Percentiles rank a stretch among this genome's conserved stretches.
Evolutionary conservation across 2,329 filamentous ascomycete species (phyloP).

Genomic region (Byssoonygena ceratinophila): DNA sequence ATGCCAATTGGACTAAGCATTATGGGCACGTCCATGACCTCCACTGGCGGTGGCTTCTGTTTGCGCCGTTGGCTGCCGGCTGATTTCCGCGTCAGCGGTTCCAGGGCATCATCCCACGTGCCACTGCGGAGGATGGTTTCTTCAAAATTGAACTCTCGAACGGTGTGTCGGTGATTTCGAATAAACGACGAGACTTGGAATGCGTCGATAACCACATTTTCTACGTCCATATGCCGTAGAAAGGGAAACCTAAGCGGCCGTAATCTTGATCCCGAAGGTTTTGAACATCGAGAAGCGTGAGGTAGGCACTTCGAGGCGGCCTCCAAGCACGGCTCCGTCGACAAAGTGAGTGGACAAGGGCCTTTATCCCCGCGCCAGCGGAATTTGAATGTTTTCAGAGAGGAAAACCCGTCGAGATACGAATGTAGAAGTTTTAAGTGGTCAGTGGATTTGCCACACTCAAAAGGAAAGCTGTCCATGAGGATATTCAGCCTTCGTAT

Average conservation of each 20-base stretch:
- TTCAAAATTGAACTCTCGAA: constrained; percentile 71
- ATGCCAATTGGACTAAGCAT: constrained; percentile 26
- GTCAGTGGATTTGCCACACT: constrained; percentile 45
- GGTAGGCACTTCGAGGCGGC: constrained; percentile 20
- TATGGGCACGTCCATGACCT: constrained; percentile 32
- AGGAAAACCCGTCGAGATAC: constrained; percentile 60
- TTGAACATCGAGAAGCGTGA: constrained; percentile 20
- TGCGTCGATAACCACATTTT: constrained; percentile 62
- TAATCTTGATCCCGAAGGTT: constrained; percentile 32
- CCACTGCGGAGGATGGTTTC: constrained; percentile 60
- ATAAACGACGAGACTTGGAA: constrained; percentile 62
- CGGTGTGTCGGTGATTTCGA: constrained; percentile 52
- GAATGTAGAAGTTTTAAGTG: constrained; percentile 71
- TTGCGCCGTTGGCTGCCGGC: constrained; percentile 30
- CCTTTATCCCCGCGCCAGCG: constrained; percentile 65
- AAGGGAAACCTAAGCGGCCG: constrained; percentile 55
- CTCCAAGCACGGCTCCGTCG: constrained; percentile 57
- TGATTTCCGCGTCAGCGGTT: constrained; percentile 47
- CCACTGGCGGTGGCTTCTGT: constrained; percentile 18
- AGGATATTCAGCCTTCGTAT: constrained; percentile 63
- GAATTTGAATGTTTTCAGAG: constrained; percentile 62
- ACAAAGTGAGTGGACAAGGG: constrained; percentile 60
- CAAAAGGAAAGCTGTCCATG: constrained; percentile 52
- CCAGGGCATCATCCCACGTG: constrained; percentile 73
- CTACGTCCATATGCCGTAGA: constrained; percentile 57